Evolutionary conservation across 2,329 filamentous ascomycete genomes (phyloP).

Genomic region (Cladorrhinum sp.): DNA sequence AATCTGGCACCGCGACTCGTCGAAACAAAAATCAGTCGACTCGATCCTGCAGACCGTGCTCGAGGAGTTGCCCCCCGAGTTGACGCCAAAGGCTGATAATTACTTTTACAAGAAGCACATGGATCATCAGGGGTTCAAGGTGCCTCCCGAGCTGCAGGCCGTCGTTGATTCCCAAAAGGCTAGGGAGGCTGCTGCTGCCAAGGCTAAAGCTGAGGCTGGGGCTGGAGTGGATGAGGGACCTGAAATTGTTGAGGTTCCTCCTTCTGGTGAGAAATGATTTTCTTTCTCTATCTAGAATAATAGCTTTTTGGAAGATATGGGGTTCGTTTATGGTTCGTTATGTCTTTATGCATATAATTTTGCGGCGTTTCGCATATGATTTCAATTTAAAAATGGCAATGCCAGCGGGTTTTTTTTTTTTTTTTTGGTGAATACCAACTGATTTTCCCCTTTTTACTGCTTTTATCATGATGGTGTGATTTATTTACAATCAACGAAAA

Average conservation of each 20-base stretch:
- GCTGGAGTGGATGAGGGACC: conserved; percentile 28
- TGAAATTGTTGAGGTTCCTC: conserved; percentile 20
- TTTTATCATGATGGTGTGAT: no score
- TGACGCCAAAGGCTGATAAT: conserved; percentile 67
- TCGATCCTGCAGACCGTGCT: conserved; percentile 70
- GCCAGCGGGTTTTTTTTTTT: no score
- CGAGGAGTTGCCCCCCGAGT: conserved; percentile 67
- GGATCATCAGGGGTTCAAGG: conserved; percentile 80
- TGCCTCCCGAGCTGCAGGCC: conserved; percentile 56
- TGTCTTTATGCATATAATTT: no score
- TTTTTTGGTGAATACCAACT: no score
- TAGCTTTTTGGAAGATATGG: no score
- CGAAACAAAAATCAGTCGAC: conserved; percentile 75
- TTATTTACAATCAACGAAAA: no score
- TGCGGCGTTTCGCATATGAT: background rate
- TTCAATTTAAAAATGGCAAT: no score
- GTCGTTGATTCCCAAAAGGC: conserved; percentile 56
- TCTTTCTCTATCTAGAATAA: no score
- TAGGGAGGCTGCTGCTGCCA: conserved; percentile 37
- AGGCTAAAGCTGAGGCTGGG: conserved; percentile 27
- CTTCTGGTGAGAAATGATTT: conserved; percentile 19
- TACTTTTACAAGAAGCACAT: conserved; percentile 89
- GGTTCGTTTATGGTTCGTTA: no score
- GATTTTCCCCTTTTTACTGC: no score
- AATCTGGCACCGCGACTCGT: conserved; percentile 88